Base-by-base conservation (phyloP, 73 alveolate genomes). In the Paramecium tetraurelia region DNA sequence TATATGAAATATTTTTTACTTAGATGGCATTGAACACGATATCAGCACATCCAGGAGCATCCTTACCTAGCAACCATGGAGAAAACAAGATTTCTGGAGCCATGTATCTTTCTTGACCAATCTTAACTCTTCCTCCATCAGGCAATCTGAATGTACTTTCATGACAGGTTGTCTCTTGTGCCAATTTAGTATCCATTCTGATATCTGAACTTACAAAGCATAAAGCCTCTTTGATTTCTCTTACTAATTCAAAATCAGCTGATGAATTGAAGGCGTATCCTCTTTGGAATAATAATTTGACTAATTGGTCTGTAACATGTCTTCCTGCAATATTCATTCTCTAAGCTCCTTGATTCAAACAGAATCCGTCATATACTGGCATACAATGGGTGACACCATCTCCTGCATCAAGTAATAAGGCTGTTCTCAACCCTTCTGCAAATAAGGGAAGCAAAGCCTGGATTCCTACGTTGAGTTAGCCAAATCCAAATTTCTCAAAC, bases 301-400 rank as follows among this genome's bases (percentile, higher is more conserved):
- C 95, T 93, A 98, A 86, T 63, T 98, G 94, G 36, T 98, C 97
- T 18, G 99, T 98, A 29, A 98, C 97, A 95, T 98, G 99, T 38
- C 99, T 85, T 50, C 99, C 99, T 16, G 99, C 99, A 38, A 97
- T 93, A 93, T 98, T 97, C 88, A 97, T 92, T 95, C 99, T 96
- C 93, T 93, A 93, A 22, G 97, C 95, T 12, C 93, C 85, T 41
- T 97, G 95, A 53, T 86, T 83, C 24, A 93, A 77, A 5, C 94
- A 85, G 63, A 90, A 86, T 18, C 98, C 98, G 38, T 96, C 98
- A 53, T 59, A 92, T 36, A 98, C 97, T 4, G 99, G 99, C 85
- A 98, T 96, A 70, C 98, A 93, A 94, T 97, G 99, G n/a, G 99
- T 93, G 10, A 97, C 99, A 63, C 99, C 99, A 96, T 98, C 99